Percentiles rank a stretch among this genome's conserved stretches.
Evolutionary conservation across 1,139 yeast species (phyloP).

Genomic region (Sugiyamaella xylanicola): DNA sequence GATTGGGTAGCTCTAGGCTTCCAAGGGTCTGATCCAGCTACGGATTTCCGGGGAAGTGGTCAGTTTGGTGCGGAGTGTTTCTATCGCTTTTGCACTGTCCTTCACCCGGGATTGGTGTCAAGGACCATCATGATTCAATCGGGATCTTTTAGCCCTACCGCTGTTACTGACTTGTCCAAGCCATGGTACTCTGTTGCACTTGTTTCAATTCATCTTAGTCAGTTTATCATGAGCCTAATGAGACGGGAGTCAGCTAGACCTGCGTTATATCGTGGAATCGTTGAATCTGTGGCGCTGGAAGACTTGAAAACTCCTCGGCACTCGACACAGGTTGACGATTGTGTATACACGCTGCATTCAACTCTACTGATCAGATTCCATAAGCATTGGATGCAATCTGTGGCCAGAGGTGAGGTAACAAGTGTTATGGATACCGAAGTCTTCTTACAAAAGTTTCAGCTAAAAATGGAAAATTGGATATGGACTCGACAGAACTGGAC

Average conservation of each 20-base stretch:
- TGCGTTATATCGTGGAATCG: conserved; percentile 8
- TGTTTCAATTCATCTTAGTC: conserved; percentile 42
- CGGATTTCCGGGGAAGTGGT: conserved; percentile 45
- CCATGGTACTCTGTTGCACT: conserved; percentile 46
- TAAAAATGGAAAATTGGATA: conserved; percentile 1
- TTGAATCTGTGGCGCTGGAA: neutral
- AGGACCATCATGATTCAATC: conserved; percentile 33
- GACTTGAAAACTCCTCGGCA: neutral
- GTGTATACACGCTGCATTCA: conserved; percentile 26
- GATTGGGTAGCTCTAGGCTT: conserved; percentile 45
- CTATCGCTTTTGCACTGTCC: conserved; percentile 31
- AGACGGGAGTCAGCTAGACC: conserved; percentile 6
- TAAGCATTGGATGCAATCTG: conserved; percentile 36
- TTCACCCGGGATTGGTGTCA: conserved; percentile 19
- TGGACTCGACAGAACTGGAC: conserved; percentile 18
- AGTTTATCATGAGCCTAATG: conserved; percentile 30
- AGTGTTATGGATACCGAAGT: conserved; percentile 42
- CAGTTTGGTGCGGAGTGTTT: conserved; percentile 38
- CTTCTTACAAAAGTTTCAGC: conserved; percentile 29
- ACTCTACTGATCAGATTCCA: conserved; percentile 38
- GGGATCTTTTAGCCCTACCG: conserved; percentile 31
- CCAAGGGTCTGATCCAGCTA: conserved; percentile 44
- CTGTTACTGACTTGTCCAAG: conserved; percentile 15
- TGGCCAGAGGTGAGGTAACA: conserved; percentile 32
- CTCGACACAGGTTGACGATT: neutral